Evolutionary conservation across 1,284 basidiomycete genomes (phyloP).

Genomic region (Sanghuangporus sanghuang): DNA sequence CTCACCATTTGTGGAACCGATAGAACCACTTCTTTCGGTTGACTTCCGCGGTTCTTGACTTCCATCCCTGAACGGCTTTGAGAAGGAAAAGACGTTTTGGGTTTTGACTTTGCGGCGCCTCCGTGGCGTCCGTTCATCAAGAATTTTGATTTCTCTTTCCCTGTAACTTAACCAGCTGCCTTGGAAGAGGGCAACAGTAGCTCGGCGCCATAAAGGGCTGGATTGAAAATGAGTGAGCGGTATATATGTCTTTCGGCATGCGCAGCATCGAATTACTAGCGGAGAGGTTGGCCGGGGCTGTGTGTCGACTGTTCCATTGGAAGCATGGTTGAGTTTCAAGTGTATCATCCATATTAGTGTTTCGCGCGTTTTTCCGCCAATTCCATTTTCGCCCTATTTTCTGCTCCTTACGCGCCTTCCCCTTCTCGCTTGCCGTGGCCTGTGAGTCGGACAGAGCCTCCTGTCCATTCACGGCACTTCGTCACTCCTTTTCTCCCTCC

Average conservation of each 20-base stretch:
- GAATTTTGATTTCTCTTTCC: neutral
- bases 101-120: conserved; percentile 14
- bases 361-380: conserved; percentile 9
- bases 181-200: neutral
- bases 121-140: conserved; percentile 1
- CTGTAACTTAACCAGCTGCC: neutral
- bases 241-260: neutral
- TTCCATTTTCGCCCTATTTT: conserved; percentile 17
- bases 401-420: conserved; percentile 13
- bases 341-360: conserved; percentile 16
- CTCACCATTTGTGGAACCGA: neutral
- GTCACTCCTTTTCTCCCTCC: conserved; percentile 2
- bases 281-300: conserved; percentile 13
- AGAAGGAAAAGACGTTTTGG: conserved; percentile 6
- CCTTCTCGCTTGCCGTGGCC: conserved; percentile 20
- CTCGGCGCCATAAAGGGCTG: neutral
- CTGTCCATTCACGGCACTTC: conserved; percentile 3
- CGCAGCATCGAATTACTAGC: neutral
- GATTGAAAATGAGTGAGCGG: neutral
- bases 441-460: conserved; percentile 29
- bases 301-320: conserved; percentile 13
- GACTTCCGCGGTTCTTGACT: neutral
- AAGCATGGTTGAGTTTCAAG: conserved; percentile 12
- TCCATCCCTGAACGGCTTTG: conserved; percentile 8
- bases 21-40: neutral